Conservation (phyloP, 768 basidiomycete genomes). For the Leucosporidium creatinivorum region DNA sequence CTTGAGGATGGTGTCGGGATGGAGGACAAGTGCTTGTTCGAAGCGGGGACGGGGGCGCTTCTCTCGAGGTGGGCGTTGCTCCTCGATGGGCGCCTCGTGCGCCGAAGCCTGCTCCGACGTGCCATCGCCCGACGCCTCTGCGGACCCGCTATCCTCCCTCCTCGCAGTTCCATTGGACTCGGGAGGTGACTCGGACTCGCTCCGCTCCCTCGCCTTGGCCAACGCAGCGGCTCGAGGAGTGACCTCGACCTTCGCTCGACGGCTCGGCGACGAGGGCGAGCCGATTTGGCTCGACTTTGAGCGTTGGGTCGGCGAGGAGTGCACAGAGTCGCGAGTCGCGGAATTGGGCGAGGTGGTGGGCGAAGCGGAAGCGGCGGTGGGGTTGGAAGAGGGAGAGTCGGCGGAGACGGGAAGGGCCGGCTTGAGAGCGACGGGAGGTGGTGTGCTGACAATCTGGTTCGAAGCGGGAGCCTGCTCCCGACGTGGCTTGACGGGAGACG, state of each 20-base stretch:
- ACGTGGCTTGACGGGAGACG: too few species aligned
- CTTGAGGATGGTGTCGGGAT: not conserved
- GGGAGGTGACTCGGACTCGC: too few species aligned
- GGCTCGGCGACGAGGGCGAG: too few species aligned
- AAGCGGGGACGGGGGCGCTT: not conserved
- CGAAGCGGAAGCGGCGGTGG: not conserved
- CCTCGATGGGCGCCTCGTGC: too few species aligned
- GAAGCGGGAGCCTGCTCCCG: too few species aligned
- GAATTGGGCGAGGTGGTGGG: not conserved
- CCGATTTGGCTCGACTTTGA: too few species aligned
- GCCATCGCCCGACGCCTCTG: too few species aligned
- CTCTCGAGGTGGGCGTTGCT: not conserved
- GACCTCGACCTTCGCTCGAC: too few species aligned
- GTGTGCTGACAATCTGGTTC: not conserved
- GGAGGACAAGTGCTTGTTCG: slow-evolving; percentile 19
- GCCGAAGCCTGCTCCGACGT: too few species aligned
- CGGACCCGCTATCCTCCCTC: too few species aligned
- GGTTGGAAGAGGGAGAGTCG: not conserved
- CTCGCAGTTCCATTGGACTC: too few species aligned
- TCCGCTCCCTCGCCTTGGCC: not conserved
- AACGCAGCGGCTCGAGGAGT: not conserved
- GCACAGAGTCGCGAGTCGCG: not conserved
- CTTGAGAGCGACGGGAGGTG: not conserved
- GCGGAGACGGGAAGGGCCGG: not conserved
- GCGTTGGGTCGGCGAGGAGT: too few species aligned